Conservation (phyloP, 2,329 filamentous ascomycete species). For the Epichloe festucae region DNA sequence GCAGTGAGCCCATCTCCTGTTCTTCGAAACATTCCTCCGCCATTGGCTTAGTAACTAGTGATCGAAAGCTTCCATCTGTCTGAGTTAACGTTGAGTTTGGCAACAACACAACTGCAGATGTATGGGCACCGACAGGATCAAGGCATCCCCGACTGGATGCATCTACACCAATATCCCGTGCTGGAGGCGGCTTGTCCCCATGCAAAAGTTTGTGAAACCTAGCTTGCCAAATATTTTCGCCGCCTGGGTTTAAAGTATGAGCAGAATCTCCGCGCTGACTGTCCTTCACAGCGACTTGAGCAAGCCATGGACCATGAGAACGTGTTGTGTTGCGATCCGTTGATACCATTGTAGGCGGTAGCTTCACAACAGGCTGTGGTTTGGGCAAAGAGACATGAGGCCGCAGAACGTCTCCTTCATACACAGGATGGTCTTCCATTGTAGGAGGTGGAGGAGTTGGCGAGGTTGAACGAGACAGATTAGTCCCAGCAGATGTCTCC, state of each 20-base stretch:
- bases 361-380: slow-evolving; percentile 63
- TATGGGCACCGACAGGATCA: slow-evolving; percentile 37
- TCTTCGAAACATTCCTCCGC: slow-evolving; percentile 73
- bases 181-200: slow-evolving; percentile 47
- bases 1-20: slow-evolving; percentile 68
- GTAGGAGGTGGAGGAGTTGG: slow-evolving; percentile 62
- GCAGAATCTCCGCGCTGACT: slow-evolving; percentile 11
- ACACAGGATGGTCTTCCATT: slow-evolving; percentile 57
- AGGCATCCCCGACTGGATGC: slow-evolving; percentile 55
- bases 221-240: slow-evolving; percentile 57
- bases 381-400: slow-evolving; percentile 60
- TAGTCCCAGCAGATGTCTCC: slow-evolving; percentile 23
- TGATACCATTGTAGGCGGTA: slow-evolving; percentile 46
- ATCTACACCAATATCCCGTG: slow-evolving; percentile 49
- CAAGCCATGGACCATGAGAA: slow-evolving; percentile 22
- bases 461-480: slow-evolving; percentile 35
- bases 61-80: slow-evolving; percentile 27
- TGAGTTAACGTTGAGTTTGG: slow-evolving; percentile 21
- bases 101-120: slow-evolving; percentile 58
- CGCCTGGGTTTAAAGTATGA: slow-evolving; percentile 10
- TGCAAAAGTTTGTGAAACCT: slow-evolving; percentile 70
- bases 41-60: slow-evolving; percentile 50
- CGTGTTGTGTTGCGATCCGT: slow-evolving; percentile 14
- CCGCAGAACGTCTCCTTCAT: slow-evolving; percentile 49
- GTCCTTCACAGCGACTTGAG: slow-evolving; percentile 21